Base-by-base conservation (phyloP, 495 filamentous ascomycete genomes). In the Pyronema domesticum region DNA sequence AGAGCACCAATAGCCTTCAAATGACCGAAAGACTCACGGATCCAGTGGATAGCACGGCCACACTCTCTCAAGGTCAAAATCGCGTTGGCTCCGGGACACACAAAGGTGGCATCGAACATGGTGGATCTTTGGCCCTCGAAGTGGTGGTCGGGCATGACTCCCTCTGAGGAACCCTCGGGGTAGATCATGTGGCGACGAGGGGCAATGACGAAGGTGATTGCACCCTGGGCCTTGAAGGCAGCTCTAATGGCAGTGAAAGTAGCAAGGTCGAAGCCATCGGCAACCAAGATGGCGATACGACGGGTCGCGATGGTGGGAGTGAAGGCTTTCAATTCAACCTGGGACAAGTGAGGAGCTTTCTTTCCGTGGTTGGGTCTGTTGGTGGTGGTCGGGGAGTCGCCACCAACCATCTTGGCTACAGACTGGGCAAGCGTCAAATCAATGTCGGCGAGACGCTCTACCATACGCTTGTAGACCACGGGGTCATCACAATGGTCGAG, bases 401-500 rank as follows among this genome's bases (percentile, higher is more conserved):
- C 82, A 47, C 86, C 86, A 1, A 85, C 83, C 58, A 77, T 73
- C 46, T 76, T 74, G 0, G 83, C 80, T 7, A 89, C 83, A 3
- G 70, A 69, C 65, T 83, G 73, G 0, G 86, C 83, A 3, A 94
- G 79, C 1, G 71, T 71, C 1, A 87, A 66, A 56, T 86, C 82
- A 59, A 91, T 85, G 7, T 85, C 79, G 39, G 78, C 70, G 4
- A 91, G 70, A 18, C 87, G 80, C 47, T 81, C 69, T 3, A 74
- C 72, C 70, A 91, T 79, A 60, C 81, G 76, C 51, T 78, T 72
- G 63, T 89, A 93, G 17, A 94, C 86, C 19, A 83, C 61, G 0
- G 81, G 80, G 46, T 94, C 86, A 45, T 93, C 86, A 67, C 88
- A 94, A 68, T 94, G 87, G 60, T 87, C 83, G 6, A 94, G 76